Conservation (phyloP, 192 early-diverging fungal species). For the Coemansia sp. region DNA sequence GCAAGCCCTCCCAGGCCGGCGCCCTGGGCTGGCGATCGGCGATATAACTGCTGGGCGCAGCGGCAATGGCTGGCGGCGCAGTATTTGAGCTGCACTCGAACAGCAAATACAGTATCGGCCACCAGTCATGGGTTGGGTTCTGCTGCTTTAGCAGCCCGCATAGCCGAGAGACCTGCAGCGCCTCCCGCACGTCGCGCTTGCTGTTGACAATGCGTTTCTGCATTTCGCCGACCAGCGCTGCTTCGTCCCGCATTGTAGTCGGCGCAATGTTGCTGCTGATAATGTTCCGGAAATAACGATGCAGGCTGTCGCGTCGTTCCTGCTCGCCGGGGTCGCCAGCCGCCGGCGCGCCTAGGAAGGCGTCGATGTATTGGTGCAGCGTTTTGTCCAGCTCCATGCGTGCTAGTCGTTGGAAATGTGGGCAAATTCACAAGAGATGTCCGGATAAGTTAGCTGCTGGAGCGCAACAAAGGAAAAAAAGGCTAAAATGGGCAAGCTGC, state of each 20-base stretch:
- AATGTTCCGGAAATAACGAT: constrained; percentile 33
- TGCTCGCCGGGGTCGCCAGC: constrained; percentile 13
- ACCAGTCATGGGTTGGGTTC: constrained; percentile 35
- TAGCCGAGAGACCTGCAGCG: constrained; percentile 26
- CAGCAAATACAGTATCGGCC: constrained; percentile 43
- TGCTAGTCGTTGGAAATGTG: too few relatives aligned
- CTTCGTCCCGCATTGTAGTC: constrained; percentile 10
- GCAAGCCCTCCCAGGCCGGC: background rate
- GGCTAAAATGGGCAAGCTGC: background rate
- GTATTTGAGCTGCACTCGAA: constrained; percentile 25
- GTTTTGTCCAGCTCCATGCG: constrained; percentile 32
- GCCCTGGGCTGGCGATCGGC: background rate
- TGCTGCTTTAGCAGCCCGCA: constrained; percentile 29
- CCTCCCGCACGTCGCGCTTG: constrained; percentile 16
- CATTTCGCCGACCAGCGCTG: constrained; percentile 27
- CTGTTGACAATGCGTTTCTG: constrained; percentile 22
- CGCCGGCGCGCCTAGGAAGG: constrained; percentile 23
- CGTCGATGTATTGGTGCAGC: constrained; percentile 37
- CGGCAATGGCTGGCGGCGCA: background rate
- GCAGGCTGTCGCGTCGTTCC: constrained; percentile 16
- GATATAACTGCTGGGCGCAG: constrained; percentile 15
- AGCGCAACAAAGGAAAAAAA: constrained; percentile 5
- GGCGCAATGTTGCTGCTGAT: constrained; percentile 39
- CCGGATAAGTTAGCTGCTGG: too few relatives aligned
- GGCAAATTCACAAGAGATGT: too few relatives aligned